Conservation (phyloP, 176 grass and related monocot genomes). For the Triticum urartu region DNA sequence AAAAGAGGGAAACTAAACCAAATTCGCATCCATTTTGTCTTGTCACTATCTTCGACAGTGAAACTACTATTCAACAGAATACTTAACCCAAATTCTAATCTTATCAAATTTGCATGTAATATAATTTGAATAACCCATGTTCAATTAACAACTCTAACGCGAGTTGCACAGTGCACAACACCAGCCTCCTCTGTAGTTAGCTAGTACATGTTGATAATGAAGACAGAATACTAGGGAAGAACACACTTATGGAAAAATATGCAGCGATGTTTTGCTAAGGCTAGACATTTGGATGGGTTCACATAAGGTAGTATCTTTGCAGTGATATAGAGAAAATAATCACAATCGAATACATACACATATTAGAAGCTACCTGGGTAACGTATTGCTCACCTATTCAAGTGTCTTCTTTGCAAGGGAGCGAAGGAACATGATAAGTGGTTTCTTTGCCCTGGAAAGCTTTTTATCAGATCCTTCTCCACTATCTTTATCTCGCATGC, state of each 20-base stretch:
- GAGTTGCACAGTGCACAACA: neutral
- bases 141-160: neutral
- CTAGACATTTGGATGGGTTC: neutral
- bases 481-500: slow-evolving; percentile 24
- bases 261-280: neutral
- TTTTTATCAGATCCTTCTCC: slow-evolving; percentile 29
- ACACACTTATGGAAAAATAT: neutral
- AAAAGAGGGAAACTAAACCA: neutral
- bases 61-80: neutral
- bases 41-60: neutral
- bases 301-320: neutral
- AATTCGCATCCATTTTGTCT: neutral
- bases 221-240: neutral
- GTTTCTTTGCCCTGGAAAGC: slow-evolving; percentile 61
- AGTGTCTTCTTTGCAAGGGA: slow-evolving; percentile 57
- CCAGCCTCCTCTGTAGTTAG: neutral
- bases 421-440: slow-evolving; percentile 62
- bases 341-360: neutral
- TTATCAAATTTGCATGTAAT: neutral
- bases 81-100: neutral
- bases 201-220: neutral
- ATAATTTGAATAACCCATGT: neutral
- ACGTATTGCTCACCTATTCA: slow-evolving; percentile 45
- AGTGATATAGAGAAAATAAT: neutral
- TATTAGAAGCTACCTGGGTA: neutral